phyloP scores from a whole-genome alignment of 495 filamentous ascomycete species.

The Astrocystis sublimbata region DNA sequence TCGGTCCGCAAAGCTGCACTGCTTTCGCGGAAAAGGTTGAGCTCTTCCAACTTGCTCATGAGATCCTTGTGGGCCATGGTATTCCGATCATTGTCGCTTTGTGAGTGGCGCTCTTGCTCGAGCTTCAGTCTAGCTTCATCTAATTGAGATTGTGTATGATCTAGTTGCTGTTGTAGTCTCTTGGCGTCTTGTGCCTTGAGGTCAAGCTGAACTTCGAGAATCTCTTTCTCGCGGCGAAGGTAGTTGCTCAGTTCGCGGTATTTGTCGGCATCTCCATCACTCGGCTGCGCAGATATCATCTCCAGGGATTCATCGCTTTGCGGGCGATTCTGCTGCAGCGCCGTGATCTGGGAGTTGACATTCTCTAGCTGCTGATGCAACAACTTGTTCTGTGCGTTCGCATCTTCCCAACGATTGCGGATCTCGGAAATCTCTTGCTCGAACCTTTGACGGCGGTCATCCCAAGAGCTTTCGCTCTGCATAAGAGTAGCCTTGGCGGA shows the following conservation, averaged over 20 bases:
- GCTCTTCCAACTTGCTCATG: conserved; percentile 88
- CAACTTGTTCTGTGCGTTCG: conserved; percentile 79
- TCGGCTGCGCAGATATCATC: conserved; percentile 29
- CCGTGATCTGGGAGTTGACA: conserved; percentile 72
- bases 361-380: conserved; percentile 86
- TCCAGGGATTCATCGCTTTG: conserved; percentile 47
- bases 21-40: conserved; percentile 93
- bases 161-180: conserved; percentile 83
- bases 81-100: conserved; percentile 68
- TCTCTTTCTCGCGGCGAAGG: conserved; percentile 94
- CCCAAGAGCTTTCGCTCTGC: conserved; percentile 85
- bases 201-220: conserved; percentile 92
- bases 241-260: conserved; percentile 87
- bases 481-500: conserved; percentile 73
- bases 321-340: conserved; percentile 71
- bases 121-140: conserved; percentile 85
- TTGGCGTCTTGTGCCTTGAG: conserved; percentile 82
- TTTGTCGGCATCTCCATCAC: conserved; percentile 51
- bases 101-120: conserved; percentile 78
- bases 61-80: conserved; percentile 80
- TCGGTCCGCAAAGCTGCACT: conserved; percentile 85
- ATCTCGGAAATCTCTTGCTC: conserved; percentile 81
- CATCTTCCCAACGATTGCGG: conserved; percentile 73
- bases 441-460: conserved; percentile 72
- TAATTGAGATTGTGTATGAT: conserved; percentile 80